A percentile compares a stretch with the other conserved stretches of the same genome.
Conservation (phyloP, 805 yeast genomes). For the Danielia reshetovae region DNA sequence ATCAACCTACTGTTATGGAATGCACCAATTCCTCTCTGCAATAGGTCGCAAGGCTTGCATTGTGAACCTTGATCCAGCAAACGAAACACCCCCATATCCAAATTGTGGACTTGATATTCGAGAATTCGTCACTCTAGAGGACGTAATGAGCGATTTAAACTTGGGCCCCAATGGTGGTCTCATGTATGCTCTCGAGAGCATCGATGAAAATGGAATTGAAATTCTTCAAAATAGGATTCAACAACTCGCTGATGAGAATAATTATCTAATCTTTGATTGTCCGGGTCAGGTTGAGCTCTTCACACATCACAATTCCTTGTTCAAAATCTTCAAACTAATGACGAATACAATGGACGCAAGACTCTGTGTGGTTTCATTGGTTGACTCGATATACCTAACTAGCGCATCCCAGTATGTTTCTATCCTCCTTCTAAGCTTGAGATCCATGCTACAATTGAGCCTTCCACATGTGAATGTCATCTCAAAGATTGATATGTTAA, state of each 20-base stretch:
- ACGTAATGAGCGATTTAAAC: constrained; percentile 65
- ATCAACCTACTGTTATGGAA: constrained; percentile 90
- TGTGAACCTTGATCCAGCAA: constrained; percentile 90
- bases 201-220: constrained; percentile 43
- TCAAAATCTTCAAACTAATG: constrained; percentile 60
- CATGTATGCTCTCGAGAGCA: constrained; percentile 77
- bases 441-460: constrained; percentile 91
- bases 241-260: constrained; percentile 47
- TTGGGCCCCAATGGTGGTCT: constrained; percentile 91
- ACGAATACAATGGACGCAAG: constrained; percentile 59
- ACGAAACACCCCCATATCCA: constrained; percentile 66
- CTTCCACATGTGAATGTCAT: constrained; percentile 91
- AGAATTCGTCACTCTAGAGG: constrained; percentile 71
- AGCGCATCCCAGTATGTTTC: constrained; percentile 89
- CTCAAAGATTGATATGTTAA: constrained; percentile 81
- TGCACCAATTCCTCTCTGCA: constrained; percentile 87
- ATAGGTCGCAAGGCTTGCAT: constrained; percentile 88
- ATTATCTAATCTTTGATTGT: constrained; percentile 78
- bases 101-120: constrained; percentile 70
- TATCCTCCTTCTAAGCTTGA: constrained; percentile 68
- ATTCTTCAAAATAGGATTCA: constrained; percentile 54
- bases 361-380: constrained; percentile 77
- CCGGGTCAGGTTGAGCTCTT: constrained; percentile 97
- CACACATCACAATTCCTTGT: constrained; percentile 80
- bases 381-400: constrained; percentile 78